Base-by-base conservation (phyloP, 306 rosid genomes). In the Castanopsis chinensis region DNA sequence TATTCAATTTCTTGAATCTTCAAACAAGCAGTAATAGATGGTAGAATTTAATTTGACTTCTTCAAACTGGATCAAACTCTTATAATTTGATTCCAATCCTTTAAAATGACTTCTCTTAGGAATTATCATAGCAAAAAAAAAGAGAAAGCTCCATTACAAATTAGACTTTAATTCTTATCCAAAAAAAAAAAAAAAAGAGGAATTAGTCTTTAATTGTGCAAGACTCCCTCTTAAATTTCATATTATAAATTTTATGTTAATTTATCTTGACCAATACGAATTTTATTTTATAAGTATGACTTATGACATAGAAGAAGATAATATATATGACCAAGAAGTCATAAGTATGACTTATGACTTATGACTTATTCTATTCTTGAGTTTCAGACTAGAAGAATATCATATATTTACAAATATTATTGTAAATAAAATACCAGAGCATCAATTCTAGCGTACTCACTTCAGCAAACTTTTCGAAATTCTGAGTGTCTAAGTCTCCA, bases 231-330 rank as follows among this genome's bases (percentile, higher is more conserved):
- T 23, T 59, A 15, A 25, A 61, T 27, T 33, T 77, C 18, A 51
- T 65, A 71, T 71, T 63, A 64, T n/a, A n/a, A n/a, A n/a, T n/a
- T n/a, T n/a, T n/a, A n/a, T n/a, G n/a, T n/a, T n/a, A 76, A n/a
- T 69, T 78, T 65, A 69, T 41, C 6, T 64, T 82, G 71, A 82
- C 80, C 77, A 74, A 52, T 18, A 56, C 72, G 59, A 71, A 79
- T 63, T 72, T 80, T 72, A 23, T 74, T 78, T 1, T 75, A 78
- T 76, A 94, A 97, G 99, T 92, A 95, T 78, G 99, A 95, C 82
- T 89, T 95, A 95, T 78, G 98, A 95, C 82, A 89, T 94, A 84
- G 99, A 95, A 85, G 99, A 95, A 85, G 99, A 97, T 57, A 92
- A 88, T 81, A 86, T n/a, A n/a, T n/a, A n/a, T n/a, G n/a, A n/a